Base-by-base conservation (phyloP, 305 asterid genomes). In the Petunia hybrid region DNA sequence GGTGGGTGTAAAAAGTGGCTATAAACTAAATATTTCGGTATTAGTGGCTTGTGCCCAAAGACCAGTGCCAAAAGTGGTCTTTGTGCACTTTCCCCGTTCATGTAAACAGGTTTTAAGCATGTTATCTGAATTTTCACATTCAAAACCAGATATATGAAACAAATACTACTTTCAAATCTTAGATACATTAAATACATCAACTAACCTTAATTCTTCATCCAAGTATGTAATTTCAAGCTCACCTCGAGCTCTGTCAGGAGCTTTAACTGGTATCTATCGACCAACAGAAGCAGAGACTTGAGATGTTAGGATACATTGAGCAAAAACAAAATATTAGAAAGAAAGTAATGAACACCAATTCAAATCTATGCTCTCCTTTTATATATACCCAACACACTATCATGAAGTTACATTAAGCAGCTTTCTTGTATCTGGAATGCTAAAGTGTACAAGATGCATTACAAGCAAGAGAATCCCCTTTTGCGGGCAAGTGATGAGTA, bases 141-240 rank as follows among this genome's bases (percentile, higher is more conserved):
- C 31, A 22, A 22, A 22, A 22, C 31, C 31, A 22, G 31, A 22
- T 22, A 22, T 22, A 22, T 22, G 31, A 22, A 22, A 22, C 31
- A 22, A 0, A 22, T 0, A 22, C 31, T 22, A 22, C 31, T 22
- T 0, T 22, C 31, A 22, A 22, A 22, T 22, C 31, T 22, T 22
- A 22, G 31, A 22, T 22, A 22, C 31, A 22, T 22, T 22, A 22
- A 22, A 66, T 66, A 40, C 73, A 40, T 10, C 3, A 41, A 45
- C 88, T 85, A 51, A 91, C 98, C 98, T 92, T 46, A 93, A 83
- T 35, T 91, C 97, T 84, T 90, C 91, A 84, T 95, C 98, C 86
- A 95, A 85, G 90, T 91, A 95, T 55, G 98, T 91, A n/a, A 95
- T 88, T 83, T 93, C 97, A 56, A 95, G 94, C 70, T 84, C 87